A percentile compares a stretch with the other conserved stretches of the same genome.
Evolutionary conservation across 1,284 basidiomycete genomes (phyloP).

Genomic region (Rugosomyces carneus): DNA sequence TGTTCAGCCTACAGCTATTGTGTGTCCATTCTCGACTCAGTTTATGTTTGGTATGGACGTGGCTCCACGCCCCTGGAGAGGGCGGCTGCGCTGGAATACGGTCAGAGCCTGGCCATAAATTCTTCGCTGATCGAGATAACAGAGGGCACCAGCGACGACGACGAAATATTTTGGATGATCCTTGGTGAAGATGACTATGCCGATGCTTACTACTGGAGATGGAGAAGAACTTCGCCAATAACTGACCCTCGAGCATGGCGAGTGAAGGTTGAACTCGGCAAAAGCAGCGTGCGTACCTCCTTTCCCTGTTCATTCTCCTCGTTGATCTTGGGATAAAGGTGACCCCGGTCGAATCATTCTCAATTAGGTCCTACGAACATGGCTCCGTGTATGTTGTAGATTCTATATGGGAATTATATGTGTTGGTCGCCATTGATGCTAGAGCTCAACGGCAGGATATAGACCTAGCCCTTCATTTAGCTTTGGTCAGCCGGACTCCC

Average conservation of each 20-base stretch:
- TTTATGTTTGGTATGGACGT: constrained; percentile 75
- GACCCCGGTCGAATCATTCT: constrained; percentile 27
- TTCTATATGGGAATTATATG: constrained; percentile 71
- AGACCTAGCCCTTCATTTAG: constrained; percentile 48
- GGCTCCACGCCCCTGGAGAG: constrained; percentile 58
- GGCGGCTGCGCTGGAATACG: constrained; percentile 55
- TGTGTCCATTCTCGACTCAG: constrained; percentile 56
- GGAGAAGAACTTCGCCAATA: constrained; percentile 40
- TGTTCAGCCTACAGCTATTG: constrained; percentile 80
- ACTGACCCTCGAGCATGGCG: constrained; percentile 51
- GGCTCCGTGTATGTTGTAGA: constrained; percentile 57
- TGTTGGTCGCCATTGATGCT: constrained; percentile 64
- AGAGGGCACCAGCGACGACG: constrained; percentile 54
- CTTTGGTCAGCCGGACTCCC: constrained; percentile 37
- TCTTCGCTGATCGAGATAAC: constrained; percentile 44
- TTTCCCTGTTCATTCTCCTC: not conserved
- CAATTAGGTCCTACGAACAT: constrained; percentile 23
- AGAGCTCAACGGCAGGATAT: constrained; percentile 55
- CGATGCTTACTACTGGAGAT: constrained; percentile 73
- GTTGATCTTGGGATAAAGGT: constrained; percentile 22
- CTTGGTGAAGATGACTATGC: constrained; percentile 69
- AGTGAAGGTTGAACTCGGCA: constrained; percentile 35
- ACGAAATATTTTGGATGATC: constrained; percentile 81
- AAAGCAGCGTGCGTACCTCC: constrained; percentile 32
- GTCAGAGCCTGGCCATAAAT: constrained; percentile 35